phyloP scores from a whole-genome alignment of 192 early-diverging fungal genomes.

The Gamsiella multidivaricata region DNA sequence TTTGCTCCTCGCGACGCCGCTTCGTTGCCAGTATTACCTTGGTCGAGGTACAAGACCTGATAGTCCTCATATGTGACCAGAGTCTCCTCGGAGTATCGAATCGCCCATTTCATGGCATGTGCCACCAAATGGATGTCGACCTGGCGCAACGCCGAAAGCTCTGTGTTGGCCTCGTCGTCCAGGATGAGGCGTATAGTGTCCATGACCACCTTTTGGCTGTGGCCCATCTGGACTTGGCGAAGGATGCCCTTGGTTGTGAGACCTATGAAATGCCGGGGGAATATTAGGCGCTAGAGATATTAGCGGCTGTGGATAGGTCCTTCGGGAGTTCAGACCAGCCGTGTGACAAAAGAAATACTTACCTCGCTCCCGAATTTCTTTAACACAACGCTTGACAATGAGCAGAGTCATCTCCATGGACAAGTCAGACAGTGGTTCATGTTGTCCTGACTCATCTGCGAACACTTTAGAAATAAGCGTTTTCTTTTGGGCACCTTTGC shows the following conservation, averaged over 20 bases:
- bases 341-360: neutral
- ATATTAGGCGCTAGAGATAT: no score
- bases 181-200: conserved; percentile 44
- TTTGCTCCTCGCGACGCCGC: no score
- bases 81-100: conserved; percentile 46
- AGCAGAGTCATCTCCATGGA: conserved; percentile 48
- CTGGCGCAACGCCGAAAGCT: conserved; percentile 38
- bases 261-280: conserved; percentile 17
- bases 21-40: conserved; percentile 30
- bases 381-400: conserved; percentile 48
- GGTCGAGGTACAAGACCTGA: conserved; percentile 44
- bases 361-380: conserved; percentile 52
- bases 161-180: conserved; percentile 47
- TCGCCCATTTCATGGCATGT: conserved; percentile 54
- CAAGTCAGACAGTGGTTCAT: conserved; percentile 18
- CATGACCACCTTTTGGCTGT: conserved; percentile 21
- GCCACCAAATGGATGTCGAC: conserved; percentile 50
- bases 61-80: conserved; percentile 48
- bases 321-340: no score
- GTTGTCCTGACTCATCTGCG: conserved; percentile 17
- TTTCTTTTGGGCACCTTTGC: conserved; percentile 41
- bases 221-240: conserved; percentile 41
- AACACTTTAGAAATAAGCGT: conserved; percentile 21
- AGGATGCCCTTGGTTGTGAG: conserved; percentile 49
- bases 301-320: neutral